Percentiles rank a stretch among this genome's conserved stretches.
Conservation (phyloP, 768 basidiomycete genomes). For the Suillus bovinus region DNA sequence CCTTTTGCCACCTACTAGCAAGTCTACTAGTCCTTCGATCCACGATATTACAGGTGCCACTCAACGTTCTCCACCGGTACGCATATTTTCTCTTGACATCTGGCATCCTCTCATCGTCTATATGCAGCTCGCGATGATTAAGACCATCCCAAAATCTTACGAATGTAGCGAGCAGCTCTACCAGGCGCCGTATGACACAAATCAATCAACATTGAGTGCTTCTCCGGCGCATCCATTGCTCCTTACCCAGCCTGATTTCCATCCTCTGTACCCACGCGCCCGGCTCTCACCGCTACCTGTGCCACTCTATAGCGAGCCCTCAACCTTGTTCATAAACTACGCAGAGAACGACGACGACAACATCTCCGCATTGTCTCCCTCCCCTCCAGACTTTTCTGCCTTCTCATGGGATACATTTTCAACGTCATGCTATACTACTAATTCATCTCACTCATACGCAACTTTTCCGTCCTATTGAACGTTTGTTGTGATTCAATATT, state of each 20-base stretch:
- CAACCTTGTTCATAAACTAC: constrained; percentile 5
- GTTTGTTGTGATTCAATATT: constrained; percentile 14
- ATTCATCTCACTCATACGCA: constrained; percentile 2
- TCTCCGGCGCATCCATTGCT: neutral
- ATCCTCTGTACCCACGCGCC: neutral
- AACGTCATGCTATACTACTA: neutral
- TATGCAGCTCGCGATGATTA: neutral
- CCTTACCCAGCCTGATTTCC: constrained; percentile 2
- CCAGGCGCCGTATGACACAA: neutral
- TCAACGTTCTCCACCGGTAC: neutral
- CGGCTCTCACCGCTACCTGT: constrained; percentile 1
- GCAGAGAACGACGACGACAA: neutral
- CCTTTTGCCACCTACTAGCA: constrained; percentile 27
- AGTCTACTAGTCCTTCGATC: neutral
- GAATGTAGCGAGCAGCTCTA: neutral
- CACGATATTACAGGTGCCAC: neutral
- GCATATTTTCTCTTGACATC: neutral
- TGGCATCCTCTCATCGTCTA: neutral
- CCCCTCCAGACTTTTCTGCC: constrained; percentile 17
- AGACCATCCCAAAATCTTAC: neutral
- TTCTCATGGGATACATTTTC: constrained; percentile 21
- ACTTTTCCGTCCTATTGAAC: constrained; percentile 3
- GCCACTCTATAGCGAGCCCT: neutral
- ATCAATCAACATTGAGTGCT: neutral
- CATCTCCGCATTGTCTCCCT: neutral